Base-by-base conservation (phyloP, 2,329 filamentous ascomycete genomes). In the Akanthomyces muscarius region DNA sequence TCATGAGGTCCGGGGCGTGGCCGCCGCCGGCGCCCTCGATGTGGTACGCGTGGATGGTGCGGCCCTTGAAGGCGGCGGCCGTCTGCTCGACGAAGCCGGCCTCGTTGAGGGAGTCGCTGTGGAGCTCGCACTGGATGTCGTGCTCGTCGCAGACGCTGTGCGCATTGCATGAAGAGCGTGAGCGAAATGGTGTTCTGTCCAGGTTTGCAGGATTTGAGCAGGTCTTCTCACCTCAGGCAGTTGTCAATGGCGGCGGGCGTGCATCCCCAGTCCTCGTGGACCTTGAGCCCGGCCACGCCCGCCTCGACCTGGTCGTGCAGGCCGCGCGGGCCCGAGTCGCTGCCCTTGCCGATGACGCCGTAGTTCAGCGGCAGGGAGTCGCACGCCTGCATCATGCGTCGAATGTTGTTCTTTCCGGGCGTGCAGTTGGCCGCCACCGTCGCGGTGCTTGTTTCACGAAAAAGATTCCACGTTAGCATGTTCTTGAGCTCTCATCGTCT, bases 81-180 rank as follows among this genome's bases (percentile, higher is more conserved):
- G 92, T 96, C 64, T 91, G 89, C 74, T 97, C 94, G 56, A 98
- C 94, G 71, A 97, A 98, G 21, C 94, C 94, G 23, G 91, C 94
- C 76, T 98, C 94, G 75, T 98, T 98, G 65, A 98, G 84, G 0
- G 94, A 97, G 75, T 98, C 94, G 0, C 93, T 97, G 74, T 97
- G 94, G 69, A 98, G 96, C 67, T 97, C 86, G 67, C 91, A 95
- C 75, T 98, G 94, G 30, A 98, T 86, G 71, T 98, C 94, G 62
- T 91, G 85, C 72, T 96, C 89, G 70, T 98, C 94, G 74, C 93
- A 97, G 50, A 97, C 89, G 1, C 57, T 60, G 25, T 30, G 4
- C 4, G 28, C 6, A 6, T 30, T 30, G 28, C 6, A 30, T 21
- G 21, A 21, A 21, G 21, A 21, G 21, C 28, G 28, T 30, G 28